Evolutionary conservation across 768 basidiomycete genomes (phyloP), one percentile per base, ranked within the genome.

Genomic region (Russula griseocarnosa): DNA sequence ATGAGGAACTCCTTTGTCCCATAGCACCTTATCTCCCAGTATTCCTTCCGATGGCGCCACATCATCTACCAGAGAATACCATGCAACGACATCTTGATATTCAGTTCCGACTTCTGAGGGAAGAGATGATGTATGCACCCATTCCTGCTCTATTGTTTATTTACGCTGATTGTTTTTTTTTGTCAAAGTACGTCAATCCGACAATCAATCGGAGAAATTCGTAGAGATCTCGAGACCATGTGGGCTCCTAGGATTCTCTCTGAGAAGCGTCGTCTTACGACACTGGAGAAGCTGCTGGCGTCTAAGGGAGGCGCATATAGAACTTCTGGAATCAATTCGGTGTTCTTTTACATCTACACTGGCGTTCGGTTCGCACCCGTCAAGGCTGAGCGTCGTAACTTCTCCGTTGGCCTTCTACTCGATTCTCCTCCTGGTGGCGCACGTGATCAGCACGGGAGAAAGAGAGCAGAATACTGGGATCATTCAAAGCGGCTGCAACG

Each of bases 71-170:
- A 0, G 66, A 73, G 3, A 79, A 79, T 18, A 83, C 82, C 26
- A 88, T 91, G 82, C 79, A 87, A 60, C 77, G 84, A 9, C 75
- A 86, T 24, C 74, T 90, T 13, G 90, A 92, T 62, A 81, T 86
- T 4, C 88, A 92, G 67, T 92, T 88, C 72, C 82, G 90, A 38
- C 78, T 91, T 0, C 74, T 92, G 40, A 77, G 90, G 42, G 90
- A 90, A 66, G 90, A 92, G 61, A 74, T 87, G 20, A 86, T 80
- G 83, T 87, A 68, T 26, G 82, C 70, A 8, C 38, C 26, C 26
- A 5, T 24, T 47, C 59, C 51, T 13, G 7, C 16, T n/a, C 26
- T 5, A n/a, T 46, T 22, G 7, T 46, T 40, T 46, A 16, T 26
- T 52, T 9, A 26, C 58, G 5, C 51, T 67, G 26, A 67, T 55